These are phyloP conservation scores for Niveomyces coronatus DNA, from an alignment of 2,329 filamentous ascomycete species.

Conservation along the genomic window DNA sequence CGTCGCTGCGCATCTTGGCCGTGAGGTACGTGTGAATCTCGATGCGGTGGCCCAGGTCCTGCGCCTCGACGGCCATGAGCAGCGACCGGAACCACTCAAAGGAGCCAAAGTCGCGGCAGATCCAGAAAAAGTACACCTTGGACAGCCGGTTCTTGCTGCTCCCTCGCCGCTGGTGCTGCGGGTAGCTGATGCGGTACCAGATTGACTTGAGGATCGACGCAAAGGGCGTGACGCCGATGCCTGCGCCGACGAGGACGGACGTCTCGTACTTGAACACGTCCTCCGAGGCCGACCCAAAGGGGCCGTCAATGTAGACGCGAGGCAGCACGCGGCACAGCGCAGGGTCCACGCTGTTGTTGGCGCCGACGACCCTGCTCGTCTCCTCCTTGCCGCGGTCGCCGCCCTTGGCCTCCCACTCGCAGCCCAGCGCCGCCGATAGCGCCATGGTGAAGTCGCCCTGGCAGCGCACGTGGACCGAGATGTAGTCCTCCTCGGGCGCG, in stretches of 20 bases:
- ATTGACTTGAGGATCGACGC: constrained; percentile 83
- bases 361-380: constrained; percentile 58
- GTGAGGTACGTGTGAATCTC: constrained; percentile 87
- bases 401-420: constrained; percentile 51
- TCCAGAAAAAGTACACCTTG: constrained; percentile 92
- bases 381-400: too few relatives aligned
- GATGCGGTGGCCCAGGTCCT: constrained; percentile 74
- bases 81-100: constrained; percentile 87
- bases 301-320: constrained; percentile 72
- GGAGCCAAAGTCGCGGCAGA: constrained; percentile 77
- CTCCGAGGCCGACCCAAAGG: constrained; percentile 77
- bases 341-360: constrained; percentile 55
- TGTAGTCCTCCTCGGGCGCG: constrained; percentile 82
- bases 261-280: constrained; percentile 86
- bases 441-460: constrained; percentile 72
- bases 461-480: constrained; percentile 75
- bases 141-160: constrained; percentile 67
- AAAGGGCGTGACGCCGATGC: constrained; percentile 80
- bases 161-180: too few relatives aligned
- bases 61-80: constrained; percentile 73
- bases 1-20: constrained; percentile 75
- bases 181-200: constrained; percentile 89
- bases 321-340: constrained; percentile 64
- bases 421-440: constrained; percentile 61
- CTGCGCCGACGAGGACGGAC: constrained; percentile 67